phyloP scores from a whole-genome alignment of 805 yeast species.

The Cyberlindnera galapagoensis region DNA sequence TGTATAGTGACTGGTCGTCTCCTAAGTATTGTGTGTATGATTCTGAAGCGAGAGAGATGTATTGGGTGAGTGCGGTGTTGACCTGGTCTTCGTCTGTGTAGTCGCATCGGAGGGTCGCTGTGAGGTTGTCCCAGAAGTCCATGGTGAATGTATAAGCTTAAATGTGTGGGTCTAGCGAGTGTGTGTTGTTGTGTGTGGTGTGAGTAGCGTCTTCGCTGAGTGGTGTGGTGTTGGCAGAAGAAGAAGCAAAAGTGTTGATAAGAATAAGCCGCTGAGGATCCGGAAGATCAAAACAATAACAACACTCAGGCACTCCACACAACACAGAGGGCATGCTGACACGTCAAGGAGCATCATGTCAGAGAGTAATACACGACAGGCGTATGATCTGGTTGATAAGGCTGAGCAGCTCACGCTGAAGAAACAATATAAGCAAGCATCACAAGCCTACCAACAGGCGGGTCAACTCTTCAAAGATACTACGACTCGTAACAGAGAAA shows the following conservation, averaged over 20 bases:
- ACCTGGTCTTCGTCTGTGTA: conserved; percentile 10
- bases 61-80: conserved; percentile 18
- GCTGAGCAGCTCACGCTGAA: conserved; percentile 44
- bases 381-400: conserved; percentile 30
- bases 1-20: conserved; percentile 29
- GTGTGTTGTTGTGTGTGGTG: too few species aligned
- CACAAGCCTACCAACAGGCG: conserved; percentile 32
- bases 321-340: background rate
- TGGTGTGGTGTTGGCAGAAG: background rate
- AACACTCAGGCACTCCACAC: too few species aligned
- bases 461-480: conserved; percentile 25
- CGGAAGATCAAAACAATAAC: too few species aligned
- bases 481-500: conserved; percentile 22
- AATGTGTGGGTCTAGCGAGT: too few species aligned
- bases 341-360: too few species aligned
- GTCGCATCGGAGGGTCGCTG: conserved; percentile 10
- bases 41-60: conserved; percentile 19
- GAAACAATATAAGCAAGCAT: conserved; percentile 37
- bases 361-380: conserved; percentile 4
- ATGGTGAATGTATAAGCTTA: too few species aligned
- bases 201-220: too few species aligned
- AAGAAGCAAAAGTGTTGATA: background rate
- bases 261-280: too few species aligned
- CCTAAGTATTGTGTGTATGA: too few species aligned
- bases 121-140: conserved; percentile 19